Evolutionary conservation across 2,329 filamentous ascomycete genomes (phyloP).

Genomic region (Pseudopithomyces chartarum): DNA sequence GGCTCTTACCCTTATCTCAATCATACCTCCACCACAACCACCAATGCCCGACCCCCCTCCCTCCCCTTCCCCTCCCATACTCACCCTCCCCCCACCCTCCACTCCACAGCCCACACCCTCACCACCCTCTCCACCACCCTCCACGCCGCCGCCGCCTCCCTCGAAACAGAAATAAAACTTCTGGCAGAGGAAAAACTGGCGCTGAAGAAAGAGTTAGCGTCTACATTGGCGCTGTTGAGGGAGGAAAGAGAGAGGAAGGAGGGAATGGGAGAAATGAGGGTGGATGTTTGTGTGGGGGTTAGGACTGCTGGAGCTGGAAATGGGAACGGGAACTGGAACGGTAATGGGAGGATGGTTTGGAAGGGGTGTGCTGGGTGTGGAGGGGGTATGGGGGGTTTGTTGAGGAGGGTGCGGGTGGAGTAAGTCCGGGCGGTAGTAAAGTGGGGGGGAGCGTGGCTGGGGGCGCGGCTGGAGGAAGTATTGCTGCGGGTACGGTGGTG

Average conservation of each 20-base stretch:
- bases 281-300: conserved; percentile 3
- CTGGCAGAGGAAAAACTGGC: too few species aligned
- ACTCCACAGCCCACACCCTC: too few species aligned
- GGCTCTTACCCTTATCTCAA: too few species aligned
- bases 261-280: background rate
- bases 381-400: background rate
- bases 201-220: too few species aligned
- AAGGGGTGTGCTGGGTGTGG: background rate
- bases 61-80: too few species aligned
- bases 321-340: too few species aligned
- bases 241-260: background rate
- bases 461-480: background rate
- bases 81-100: too few species aligned
- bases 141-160: background rate
- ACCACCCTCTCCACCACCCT: background rate
- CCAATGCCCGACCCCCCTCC: background rate
- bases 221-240: background rate
- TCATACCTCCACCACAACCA: too few species aligned
- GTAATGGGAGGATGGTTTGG: background rate
- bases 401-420: too few species aligned
- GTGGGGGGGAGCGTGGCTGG: background rate
- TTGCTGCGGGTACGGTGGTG: background rate
- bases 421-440: too few species aligned
- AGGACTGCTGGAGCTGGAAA: too few species aligned
- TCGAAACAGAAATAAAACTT: too few species aligned